Base-by-base conservation (phyloP, 495 filamentous ascomycete species). In the Xylaria palmicola region DNA sequence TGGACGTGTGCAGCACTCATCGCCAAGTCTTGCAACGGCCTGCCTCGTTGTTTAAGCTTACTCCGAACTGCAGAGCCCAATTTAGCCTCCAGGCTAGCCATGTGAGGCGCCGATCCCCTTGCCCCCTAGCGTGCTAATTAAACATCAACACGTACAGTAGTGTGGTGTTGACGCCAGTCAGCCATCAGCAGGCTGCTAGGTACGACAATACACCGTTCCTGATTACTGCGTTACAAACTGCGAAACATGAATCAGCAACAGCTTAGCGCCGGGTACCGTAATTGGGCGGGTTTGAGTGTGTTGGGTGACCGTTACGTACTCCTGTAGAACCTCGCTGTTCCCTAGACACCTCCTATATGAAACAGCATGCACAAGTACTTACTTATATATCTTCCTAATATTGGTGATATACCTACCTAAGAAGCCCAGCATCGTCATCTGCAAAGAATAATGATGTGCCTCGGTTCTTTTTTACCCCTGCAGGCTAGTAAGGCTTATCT, bases 41-140 rank as follows among this genome's bases (percentile, higher is more conserved):
- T 30, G 36, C 51, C 37, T 56, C 53, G 22, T 43, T 26, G 32
- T 56, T 43, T 34, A 56, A 44, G 39, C 39, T 43, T 43, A 56
- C 53, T 56, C 39, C 26, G 53, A 43, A 5, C 37, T 19, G 37
- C 37, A 44, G 19, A 15, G 53, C 39, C n/a, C 8, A 44, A 8
- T 56, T 44, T 56, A 44, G 53, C 53, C 27, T 32, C 39, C 10
- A 22, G 27, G 39, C 53, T 56, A 56, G n/a, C 39, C 27, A 6
- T 32, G 26, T 56, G n/a, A 34, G 53, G 37, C 17, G n/a, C 22
- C n/a, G 34, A 53, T 37, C 51, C 24, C 12, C n/a, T n/a, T n/a
- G n/a, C n/a, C n/a, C 17, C 20, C 49, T 32, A 37, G 30, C 36
- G 41, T 40, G 34, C 37, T 56, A 22, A 32, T 56, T 56, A 26